These are phyloP conservation scores for Trichocladium uniseriatum DNA, from an alignment of 495 filamentous ascomycete species.

Conservation along the genomic window DNA sequence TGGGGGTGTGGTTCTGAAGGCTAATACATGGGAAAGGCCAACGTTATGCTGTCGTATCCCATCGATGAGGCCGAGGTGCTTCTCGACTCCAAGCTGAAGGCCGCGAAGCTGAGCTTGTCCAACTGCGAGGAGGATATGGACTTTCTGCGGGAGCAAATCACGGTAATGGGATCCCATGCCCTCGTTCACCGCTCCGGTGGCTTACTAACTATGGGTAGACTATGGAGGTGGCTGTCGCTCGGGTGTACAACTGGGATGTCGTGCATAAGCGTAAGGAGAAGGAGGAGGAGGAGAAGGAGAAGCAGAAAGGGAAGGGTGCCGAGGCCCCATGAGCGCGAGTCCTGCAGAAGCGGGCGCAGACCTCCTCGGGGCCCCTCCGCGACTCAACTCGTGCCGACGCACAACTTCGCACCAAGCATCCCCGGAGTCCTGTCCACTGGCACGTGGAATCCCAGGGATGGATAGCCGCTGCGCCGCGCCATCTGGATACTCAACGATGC, in stretches of 20 bases:
- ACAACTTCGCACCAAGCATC: too few relatives aligned
- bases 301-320: conserved; percentile 28
- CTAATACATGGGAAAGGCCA: conserved; percentile 48
- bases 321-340: conserved; percentile 14
- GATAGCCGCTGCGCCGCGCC: too few relatives aligned
- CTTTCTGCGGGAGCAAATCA: conserved; percentile 93
- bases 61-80: conserved; percentile 76
- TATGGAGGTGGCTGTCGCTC: conserved; percentile 87
- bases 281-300: conserved; percentile 51
- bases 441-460: too few relatives aligned
- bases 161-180: conserved; percentile 45
- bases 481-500: too few relatives aligned
- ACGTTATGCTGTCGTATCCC: conserved; percentile 95
- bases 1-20: neutral
- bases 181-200: neutral
- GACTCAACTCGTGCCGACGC: neutral
- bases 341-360: conserved; percentile 1
- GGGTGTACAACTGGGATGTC: conserved; percentile 99
- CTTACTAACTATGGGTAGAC: conserved; percentile 46
- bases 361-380: neutral
- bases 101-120: conserved; percentile 64
- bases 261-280: conserved; percentile 89
- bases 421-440: too few relatives aligned
- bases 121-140: conserved; percentile 96
- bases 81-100: conserved; percentile 65